phyloP scores from a whole-genome alignment of 192 early-diverging fungal species.

The Mortierella antarctica region DNA sequence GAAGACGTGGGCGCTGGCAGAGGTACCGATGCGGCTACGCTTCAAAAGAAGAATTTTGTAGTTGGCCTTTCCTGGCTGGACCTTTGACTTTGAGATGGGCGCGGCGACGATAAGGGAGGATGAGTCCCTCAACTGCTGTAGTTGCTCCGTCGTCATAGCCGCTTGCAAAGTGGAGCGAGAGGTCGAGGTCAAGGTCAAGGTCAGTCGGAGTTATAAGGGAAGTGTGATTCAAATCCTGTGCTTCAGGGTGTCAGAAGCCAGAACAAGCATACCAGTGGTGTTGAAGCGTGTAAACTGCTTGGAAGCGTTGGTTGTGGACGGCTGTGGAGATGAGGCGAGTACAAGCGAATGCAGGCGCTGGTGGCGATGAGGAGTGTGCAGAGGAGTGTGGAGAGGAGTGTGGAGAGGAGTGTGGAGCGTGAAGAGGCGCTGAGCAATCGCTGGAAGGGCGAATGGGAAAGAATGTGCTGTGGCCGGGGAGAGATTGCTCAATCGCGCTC shows the following conservation, averaged over 20 bases:
- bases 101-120: conserved; percentile 45
- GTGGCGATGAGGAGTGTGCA: not conserved
- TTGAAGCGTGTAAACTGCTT: too few relatives aligned
- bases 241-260: too few relatives aligned
- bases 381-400: not conserved
- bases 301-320: too few relatives aligned
- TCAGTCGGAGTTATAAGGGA: not conserved
- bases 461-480: not conserved
- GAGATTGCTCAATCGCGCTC: conserved; percentile 10
- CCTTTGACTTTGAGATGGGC: conserved; percentile 39
- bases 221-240: not conserved
- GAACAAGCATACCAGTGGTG: too few relatives aligned
- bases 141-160: conserved; percentile 27
- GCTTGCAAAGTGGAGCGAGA: not conserved
- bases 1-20: conserved; percentile 63
- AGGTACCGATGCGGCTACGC: conserved; percentile 56
- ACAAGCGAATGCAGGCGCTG: not conserved
- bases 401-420: not conserved
- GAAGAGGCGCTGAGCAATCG: not conserved
- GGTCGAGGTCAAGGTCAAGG: not conserved
- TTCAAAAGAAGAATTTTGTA: conserved; percentile 43
- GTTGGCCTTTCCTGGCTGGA: conserved; percentile 37
- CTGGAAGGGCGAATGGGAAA: not conserved
- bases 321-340: too few relatives aligned
- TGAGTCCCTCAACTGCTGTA: conserved; percentile 29